Conservation (phyloP, 176 grass and related monocot genomes). For the Thalia dealbata region DNA sequence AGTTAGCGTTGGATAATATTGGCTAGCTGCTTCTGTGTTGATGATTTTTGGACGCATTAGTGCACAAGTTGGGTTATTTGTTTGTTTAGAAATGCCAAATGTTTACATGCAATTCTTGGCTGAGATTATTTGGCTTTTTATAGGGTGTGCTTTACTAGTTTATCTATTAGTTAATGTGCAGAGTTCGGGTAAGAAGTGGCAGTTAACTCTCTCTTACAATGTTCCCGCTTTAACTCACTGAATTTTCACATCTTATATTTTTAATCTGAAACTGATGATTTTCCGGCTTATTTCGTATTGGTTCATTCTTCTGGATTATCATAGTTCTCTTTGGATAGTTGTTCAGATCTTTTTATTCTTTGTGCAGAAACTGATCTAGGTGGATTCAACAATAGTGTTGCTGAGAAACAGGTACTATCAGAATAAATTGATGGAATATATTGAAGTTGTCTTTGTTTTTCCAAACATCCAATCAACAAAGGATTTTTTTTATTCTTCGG, state of each 20-base stretch:
- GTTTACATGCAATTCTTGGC: background rate
- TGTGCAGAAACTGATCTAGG: constrained; percentile 66
- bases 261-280: background rate
- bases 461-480: background rate
- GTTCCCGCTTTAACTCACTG: background rate
- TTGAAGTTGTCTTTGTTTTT: background rate
- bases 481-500: too few species aligned
- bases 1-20: too few species aligned
- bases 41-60: too few species aligned
- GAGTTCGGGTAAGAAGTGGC: background rate
- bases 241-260: background rate
- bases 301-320: background rate
- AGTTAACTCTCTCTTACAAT: too few species aligned
- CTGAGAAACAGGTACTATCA: constrained; percentile 60
- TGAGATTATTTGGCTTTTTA: too few species aligned
- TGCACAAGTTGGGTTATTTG: too few species aligned
- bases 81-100: background rate
- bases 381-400: constrained; percentile 94
- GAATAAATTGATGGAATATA: background rate
- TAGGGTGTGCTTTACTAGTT: background rate
- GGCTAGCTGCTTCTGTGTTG: too few species aligned
- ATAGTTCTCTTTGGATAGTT: background rate
- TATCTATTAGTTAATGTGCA: background rate
- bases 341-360: background rate
- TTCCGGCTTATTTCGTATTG: background rate